phyloP scores from a whole-genome alignment of 805 yeast genomes.

The Maudiozyma bulderi region DNA sequence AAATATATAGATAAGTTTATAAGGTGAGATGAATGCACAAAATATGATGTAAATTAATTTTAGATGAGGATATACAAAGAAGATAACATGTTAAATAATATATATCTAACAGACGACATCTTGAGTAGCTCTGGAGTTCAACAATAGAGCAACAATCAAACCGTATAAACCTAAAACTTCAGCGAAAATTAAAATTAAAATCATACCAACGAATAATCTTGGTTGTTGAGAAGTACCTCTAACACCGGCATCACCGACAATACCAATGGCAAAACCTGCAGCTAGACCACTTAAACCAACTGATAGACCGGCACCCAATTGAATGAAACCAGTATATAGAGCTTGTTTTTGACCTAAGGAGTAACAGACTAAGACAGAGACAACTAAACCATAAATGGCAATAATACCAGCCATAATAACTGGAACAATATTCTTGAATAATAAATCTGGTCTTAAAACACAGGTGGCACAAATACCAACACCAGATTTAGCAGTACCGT shows the following conservation, averaged over 20 bases:
- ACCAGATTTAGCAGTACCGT: slow-evolving; percentile 98
- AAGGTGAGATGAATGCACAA: not conserved
- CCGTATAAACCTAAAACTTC: slow-evolving; percentile 98
- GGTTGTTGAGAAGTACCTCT: slow-evolving; percentile 98
- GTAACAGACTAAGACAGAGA: slow-evolving; percentile 87
- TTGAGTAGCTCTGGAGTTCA: slow-evolving; percentile 95
- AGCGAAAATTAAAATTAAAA: slow-evolving; percentile 95
- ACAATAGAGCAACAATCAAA: slow-evolving; percentile 91
- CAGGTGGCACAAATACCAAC: slow-evolving; percentile 98
- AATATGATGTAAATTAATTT: not conserved
- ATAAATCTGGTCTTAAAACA: slow-evolving; percentile 92
- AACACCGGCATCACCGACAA: slow-evolving; percentile 99
- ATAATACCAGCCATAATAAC: slow-evolving; percentile 99
- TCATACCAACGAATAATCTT: slow-evolving; percentile 96
- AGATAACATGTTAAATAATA: not conserved
- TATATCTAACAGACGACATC: slow-evolving; percentile 65
- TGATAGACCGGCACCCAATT: slow-evolving; percentile 94
- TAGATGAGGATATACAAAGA: not conserved
- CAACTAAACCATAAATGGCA: slow-evolving; percentile 96
- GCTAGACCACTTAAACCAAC: slow-evolving; percentile 97
- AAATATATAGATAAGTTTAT: not conserved
- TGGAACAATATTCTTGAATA: slow-evolving; percentile 90
- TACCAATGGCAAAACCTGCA: slow-evolving; percentile 98
- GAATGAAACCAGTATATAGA: slow-evolving; percentile 93
- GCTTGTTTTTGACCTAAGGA: slow-evolving; percentile 86